Evolutionary conservation across 2,329 filamentous ascomycete species (phyloP), one percentile per base, ranked within the genome.

Genomic region (Sclerotinia subarctica): DNA sequence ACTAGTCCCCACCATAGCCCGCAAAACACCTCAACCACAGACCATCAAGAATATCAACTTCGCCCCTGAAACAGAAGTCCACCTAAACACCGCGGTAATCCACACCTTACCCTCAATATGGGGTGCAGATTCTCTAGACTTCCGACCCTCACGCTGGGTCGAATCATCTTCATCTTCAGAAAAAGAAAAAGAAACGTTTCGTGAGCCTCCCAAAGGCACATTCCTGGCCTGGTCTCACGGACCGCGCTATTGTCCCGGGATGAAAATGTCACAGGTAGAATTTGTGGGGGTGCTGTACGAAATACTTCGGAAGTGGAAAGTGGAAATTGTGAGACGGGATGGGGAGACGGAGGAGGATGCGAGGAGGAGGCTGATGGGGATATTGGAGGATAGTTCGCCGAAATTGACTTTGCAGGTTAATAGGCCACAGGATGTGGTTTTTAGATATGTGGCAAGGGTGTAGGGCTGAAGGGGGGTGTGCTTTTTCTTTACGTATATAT

Each of bases 91-190:
- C 5, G 74, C 80, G 6, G 79, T 77, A 53, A 74, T 79, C 1
- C 84, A 87, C 73, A 81, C 82, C 32, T 84, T 87, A 72, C 85
- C 85, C 3, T 82, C 80, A 65, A 83, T 84, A 72, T 88, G 85
- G 85, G 56, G 69, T 7, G 75, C 52, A 32, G 76, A 88, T 68
- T 77, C 84, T 2, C 78, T 83, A 38, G 78, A 82, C 51, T 88
- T 86, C 76, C 79, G 82, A 54, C 85, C 85, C 0, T 83, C 86
- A 73, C 81, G 85, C 52, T 88, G 86, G 86, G 77, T 87, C 44
- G 59, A 68, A 7, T 32, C 59, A 7, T 57, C 66, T 24, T 29
- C 54, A 13, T 47, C 52, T 44, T 64, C 59, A 6, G 46, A 35
- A 3, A 62, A 6, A 32, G 32, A 32, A 32, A 32, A 11, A 2